These are phyloP conservation scores for Alternaria postmessia DNA, from an alignment of 2,329 filamentous ascomycete genomes.

Conservation along the genomic window DNA sequence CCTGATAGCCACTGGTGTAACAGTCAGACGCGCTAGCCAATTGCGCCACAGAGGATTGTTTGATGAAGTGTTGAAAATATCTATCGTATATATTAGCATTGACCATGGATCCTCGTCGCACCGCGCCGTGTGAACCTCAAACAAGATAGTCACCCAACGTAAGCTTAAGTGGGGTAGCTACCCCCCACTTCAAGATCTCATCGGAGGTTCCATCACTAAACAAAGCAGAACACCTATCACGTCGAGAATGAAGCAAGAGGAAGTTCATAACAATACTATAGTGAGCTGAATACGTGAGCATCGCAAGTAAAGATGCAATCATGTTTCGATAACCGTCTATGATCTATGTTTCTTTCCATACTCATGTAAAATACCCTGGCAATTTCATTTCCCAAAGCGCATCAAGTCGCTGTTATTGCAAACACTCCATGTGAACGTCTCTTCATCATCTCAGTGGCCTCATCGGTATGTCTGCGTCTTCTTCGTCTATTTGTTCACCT, in stretches of 20 bases:
- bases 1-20: slow-evolving; percentile 53
- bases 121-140: too few species aligned
- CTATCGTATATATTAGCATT: too few species aligned
- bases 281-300: fast-evolving
- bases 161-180: not conserved
- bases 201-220: not conserved
- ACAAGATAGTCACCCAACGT: too few species aligned
- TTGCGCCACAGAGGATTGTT: slow-evolving; percentile 50
- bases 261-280: fast-evolving
- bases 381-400: not conserved
- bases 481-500: slow-evolving; percentile 19
- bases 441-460: slow-evolving; percentile 22
- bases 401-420: not conserved
- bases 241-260: not conserved
- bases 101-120: too few species aligned
- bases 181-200: too few species aligned
- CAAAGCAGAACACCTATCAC: not conserved
- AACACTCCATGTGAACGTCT: not conserved
- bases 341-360: not conserved
- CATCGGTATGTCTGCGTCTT: slow-evolving; percentile 27
- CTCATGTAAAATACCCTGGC: not conserved
- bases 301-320: fast-evolving
- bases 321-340: not conserved
- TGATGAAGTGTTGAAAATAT: too few species aligned
- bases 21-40: slow-evolving; percentile 69